Conservation (phyloP, 2,329 filamentous ascomycete species). For the Phyllosticta citrichinensis region DNA sequence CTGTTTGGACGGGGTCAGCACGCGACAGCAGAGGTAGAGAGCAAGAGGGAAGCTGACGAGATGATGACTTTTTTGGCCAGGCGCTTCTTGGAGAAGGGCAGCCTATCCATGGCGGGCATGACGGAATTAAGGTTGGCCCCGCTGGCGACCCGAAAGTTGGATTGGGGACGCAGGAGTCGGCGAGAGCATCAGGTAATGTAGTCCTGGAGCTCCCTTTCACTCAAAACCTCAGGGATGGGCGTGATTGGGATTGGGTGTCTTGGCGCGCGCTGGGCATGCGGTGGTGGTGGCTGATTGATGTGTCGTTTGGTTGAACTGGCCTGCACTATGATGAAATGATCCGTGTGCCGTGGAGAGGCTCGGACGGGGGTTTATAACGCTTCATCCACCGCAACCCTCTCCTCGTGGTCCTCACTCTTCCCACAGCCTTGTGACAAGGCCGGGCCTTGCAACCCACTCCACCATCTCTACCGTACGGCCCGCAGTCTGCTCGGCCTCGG, state of each 20-base stretch:
- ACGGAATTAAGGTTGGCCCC: neutral
- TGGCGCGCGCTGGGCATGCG: slow-evolving; percentile 6
- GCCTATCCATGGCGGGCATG: slow-evolving; percentile 22
- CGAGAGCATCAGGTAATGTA: neutral
- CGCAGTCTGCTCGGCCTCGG: neutral
- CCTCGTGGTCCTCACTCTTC: neutral
- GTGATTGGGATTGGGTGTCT: slow-evolving; percentile 7
- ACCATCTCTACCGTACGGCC: neutral
- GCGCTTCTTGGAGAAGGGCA: slow-evolving; percentile 45
- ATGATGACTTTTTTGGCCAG: slow-evolving; percentile 41
- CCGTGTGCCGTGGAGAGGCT: neutral
- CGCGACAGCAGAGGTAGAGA: neutral
- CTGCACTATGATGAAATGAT: neutral
- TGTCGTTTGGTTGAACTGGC: neutral
- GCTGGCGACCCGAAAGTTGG: neutral
- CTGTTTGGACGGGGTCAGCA: slow-evolving; percentile 26
- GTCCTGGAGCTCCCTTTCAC: slow-evolving; percentile 1
- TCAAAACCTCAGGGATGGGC: slow-evolving; percentile 6
- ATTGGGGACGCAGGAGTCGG: neutral
- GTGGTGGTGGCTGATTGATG: neutral
- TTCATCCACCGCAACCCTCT: neutral
- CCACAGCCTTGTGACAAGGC: neutral
- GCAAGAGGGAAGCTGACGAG: slow-evolving; percentile 33
- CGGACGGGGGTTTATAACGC: neutral
- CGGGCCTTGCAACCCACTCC: neutral